Conservation (phyloP, 805 yeast species). For the Metschnikowia lachancei region DNA sequence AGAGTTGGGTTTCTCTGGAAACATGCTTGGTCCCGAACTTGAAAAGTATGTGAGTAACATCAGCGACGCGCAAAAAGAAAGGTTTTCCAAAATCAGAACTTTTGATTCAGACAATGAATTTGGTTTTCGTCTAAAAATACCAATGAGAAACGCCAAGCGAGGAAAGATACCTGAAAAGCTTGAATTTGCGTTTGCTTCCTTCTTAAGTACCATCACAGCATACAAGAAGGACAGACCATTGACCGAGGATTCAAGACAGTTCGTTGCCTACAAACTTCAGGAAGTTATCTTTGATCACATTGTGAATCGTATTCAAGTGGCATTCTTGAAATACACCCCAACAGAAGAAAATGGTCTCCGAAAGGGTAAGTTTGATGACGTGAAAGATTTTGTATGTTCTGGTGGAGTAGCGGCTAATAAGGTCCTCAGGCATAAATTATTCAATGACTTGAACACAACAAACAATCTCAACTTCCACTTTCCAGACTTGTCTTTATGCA, state of each 20-base stretch:
- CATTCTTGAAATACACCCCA: slow-evolving; percentile 39
- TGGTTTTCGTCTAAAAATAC: slow-evolving; percentile 28
- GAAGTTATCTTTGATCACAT: slow-evolving; percentile 70
- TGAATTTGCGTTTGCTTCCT: slow-evolving; percentile 75
- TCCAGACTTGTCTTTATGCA: slow-evolving; percentile 72
- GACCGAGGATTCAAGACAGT: slow-evolving; percentile 47
- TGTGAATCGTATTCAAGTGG: slow-evolving; percentile 56
- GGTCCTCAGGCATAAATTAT: slow-evolving; percentile 49
- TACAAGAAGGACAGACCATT: slow-evolving; percentile 28
- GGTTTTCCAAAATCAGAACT: slow-evolving; percentile 24
- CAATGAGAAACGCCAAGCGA: slow-evolving; percentile 34
- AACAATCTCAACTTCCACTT: slow-evolving; percentile 46
- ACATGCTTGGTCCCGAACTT: slow-evolving; percentile 82
- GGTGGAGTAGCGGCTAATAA: slow-evolving; percentile 93
- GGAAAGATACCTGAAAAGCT: slow-evolving; percentile 27
- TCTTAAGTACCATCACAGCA: slow-evolving; percentile 52
- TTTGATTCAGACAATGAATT: slow-evolving; percentile 22
- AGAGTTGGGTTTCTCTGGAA: slow-evolving; percentile 73
- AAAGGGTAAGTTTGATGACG: slow-evolving; percentile 40
- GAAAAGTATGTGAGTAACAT: slow-evolving; percentile 49
- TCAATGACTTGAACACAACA: slow-evolving; percentile 30
- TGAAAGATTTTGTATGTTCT: slow-evolving; percentile 67
- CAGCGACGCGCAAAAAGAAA: slow-evolving; percentile 26
- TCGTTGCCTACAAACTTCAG: slow-evolving; percentile 61
- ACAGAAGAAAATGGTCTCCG: slow-evolving; percentile 20